Evolutionary conservation across 2,329 filamentous ascomycete species (phyloP).

Genomic region (Coniochaeta sp.): DNA sequence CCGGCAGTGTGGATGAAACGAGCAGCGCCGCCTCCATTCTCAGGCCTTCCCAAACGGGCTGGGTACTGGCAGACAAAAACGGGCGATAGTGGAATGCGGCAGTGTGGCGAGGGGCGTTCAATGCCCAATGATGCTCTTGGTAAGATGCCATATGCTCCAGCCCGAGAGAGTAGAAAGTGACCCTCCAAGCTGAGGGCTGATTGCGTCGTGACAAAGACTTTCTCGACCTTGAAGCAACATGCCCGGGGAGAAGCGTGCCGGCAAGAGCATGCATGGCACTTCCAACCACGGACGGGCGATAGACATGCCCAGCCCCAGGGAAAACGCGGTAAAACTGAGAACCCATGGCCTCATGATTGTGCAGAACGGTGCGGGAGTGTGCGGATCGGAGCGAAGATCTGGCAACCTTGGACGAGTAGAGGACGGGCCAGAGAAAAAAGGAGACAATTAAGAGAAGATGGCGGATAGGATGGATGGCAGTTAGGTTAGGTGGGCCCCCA

Average conservation of each 20-base stretch:
- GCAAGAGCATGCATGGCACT: too few relatives aligned
- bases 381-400: background rate
- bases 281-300: background rate
- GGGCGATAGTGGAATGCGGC: background rate
- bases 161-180: too few relatives aligned
- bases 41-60: background rate
- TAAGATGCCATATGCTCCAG: too few relatives aligned
- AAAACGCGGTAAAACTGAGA: background rate
- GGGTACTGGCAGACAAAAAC: background rate
- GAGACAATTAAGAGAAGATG: background rate
- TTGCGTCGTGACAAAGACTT: too few relatives aligned
- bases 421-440: background rate
- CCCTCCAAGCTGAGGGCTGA: too few relatives aligned
- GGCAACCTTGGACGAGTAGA: too few relatives aligned
- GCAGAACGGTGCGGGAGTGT: background rate
- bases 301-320: background rate
- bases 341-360: too few relatives aligned
- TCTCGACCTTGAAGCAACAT: too few relatives aligned
- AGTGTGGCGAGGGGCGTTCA: background rate
- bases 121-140: background rate
- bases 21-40: background rate
- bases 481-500: too few relatives aligned
- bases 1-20: slow-evolving; percentile 1
- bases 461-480: background rate
- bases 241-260: too few relatives aligned